A percentile compares a stretch with the other conserved stretches of the same genome.
These are phyloP conservation scores for Exophiala xenobiotica DNA, from an alignment of 2,329 filamentous ascomycete species.

Conservation along the genomic window DNA sequence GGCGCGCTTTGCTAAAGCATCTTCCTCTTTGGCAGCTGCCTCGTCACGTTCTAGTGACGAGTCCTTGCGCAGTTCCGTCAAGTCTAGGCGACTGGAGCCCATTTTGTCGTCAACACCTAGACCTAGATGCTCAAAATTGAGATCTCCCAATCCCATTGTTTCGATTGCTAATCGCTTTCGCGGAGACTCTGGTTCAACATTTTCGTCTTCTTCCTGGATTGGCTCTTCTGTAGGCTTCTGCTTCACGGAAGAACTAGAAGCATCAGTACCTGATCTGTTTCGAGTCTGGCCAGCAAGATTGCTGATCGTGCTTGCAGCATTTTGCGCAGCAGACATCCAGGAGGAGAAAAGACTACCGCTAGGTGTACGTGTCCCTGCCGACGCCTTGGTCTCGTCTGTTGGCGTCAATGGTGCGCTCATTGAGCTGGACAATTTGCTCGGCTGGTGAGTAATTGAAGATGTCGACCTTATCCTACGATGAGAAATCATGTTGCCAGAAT, in stretches of 20 bases:
- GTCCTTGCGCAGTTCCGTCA: constrained; percentile 38
- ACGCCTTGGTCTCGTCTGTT: constrained; percentile 61
- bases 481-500: constrained; percentile 69
- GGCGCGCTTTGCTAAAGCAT: constrained; percentile 58
- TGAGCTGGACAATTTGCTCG: constrained; percentile 84
- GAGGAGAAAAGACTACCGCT: constrained; percentile 76
- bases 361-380: constrained; percentile 20
- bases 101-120: constrained; percentile 49
- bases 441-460: constrained; percentile 54
- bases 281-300: constrained; percentile 59
- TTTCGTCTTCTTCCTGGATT: constrained; percentile 34
- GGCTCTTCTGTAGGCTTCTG: constrained; percentile 30
- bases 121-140: constrained; percentile 85
- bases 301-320: constrained; percentile 77
- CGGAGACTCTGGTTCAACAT: constrained; percentile 40
- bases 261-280: constrained; percentile 38
- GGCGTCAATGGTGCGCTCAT: constrained; percentile 72
- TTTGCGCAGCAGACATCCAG: constrained; percentile 89
- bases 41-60: constrained; percentile 48
- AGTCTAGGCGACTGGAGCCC: constrained; percentile 35
- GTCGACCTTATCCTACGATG: constrained; percentile 64
- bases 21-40: constrained; percentile 57
- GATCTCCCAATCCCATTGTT: constrained; percentile 82
- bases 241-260: constrained; percentile 35
- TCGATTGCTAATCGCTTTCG: constrained; percentile 76